Evolutionary conservation across 768 basidiomycete genomes (phyloP).

Genomic region (Leucosporidium scottii): DNA sequence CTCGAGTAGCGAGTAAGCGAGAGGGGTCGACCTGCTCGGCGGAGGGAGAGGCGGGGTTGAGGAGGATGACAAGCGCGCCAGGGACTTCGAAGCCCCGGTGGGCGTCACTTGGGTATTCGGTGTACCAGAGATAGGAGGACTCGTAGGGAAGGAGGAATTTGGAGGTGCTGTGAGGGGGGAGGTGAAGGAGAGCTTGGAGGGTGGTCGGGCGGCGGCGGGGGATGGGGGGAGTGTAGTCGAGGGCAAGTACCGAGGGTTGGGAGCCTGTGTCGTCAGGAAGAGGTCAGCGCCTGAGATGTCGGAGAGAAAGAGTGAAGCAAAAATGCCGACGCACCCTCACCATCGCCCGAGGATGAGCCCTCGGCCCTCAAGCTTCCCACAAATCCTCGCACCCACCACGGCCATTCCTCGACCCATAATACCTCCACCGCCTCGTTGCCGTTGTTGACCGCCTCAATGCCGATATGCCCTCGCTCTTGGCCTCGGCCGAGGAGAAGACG

Average conservation of each 20-base stretch:
- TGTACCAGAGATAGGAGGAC: constrained; percentile 83
- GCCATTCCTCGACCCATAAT: constrained; percentile 83
- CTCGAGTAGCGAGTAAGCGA: constrained; percentile 1
- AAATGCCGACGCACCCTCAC: background rate
- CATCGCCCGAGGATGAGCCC: constrained; percentile 35
- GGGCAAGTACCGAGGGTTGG: constrained; percentile 43
- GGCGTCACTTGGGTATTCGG: constrained; percentile 92
- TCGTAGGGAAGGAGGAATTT: constrained; percentile 64
- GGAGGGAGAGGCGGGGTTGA: constrained; percentile 32
- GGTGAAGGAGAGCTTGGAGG: constrained; percentile 59
- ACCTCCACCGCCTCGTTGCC: constrained; percentile 44
- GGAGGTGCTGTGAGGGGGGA: constrained; percentile 64
- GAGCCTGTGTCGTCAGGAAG: background rate
- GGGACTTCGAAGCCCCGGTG: constrained; percentile 92
- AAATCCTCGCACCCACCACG: constrained; percentile 84
- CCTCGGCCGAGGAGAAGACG: constrained; percentile 66
- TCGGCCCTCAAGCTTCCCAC: constrained; percentile 63
- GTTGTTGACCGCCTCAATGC: constrained; percentile 55
- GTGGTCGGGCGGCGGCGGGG: constrained; percentile 69
- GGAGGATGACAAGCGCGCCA: constrained; percentile 57
- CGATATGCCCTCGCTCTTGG: constrained; percentile 69
- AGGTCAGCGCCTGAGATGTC: too few relatives aligned
- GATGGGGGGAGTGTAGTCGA: constrained; percentile 61
- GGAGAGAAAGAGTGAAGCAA: background rate
- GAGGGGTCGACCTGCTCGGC: background rate